Percentiles rank a stretch among this genome's conserved stretches.
phyloP scores from a whole-genome alignment of 1,139 yeast genomes.

The Protomyces inouyei region DNA sequence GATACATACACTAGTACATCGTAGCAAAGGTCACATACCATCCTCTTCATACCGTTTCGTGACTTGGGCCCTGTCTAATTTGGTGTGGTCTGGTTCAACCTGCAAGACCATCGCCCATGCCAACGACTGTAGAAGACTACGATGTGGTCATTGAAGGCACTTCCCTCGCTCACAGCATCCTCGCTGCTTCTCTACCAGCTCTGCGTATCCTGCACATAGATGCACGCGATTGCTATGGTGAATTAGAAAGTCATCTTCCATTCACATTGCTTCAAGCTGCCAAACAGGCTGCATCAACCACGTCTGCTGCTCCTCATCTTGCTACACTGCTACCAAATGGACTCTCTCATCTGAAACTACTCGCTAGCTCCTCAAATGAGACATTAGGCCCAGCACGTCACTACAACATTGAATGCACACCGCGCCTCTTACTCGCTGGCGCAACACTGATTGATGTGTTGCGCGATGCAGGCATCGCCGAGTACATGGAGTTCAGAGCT shows the following conservation, averaged over 20 bases:
- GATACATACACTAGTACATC: conserved; percentile 8
- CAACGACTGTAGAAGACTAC: conserved; percentile 41
- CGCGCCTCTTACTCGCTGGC: conserved; percentile 80
- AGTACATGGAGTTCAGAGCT: conserved; percentile 88
- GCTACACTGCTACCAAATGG: neutral
- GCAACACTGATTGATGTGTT: conserved; percentile 76
- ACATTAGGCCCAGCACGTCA: conserved; percentile 50
- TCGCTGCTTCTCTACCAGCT: conserved; percentile 54
- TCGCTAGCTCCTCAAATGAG: neutral
- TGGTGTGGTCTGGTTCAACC: too few species aligned
- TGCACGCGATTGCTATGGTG: conserved; percentile 79
- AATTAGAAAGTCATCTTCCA: conserved; percentile 75
- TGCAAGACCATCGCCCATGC: neutral
- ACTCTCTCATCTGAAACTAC: neutral
- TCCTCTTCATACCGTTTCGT: too few species aligned
- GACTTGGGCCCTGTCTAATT: too few species aligned
- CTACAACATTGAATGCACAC: conserved; percentile 85
- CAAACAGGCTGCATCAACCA: conserved; percentile 59
- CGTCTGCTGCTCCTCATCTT: neutral
- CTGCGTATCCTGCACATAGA: conserved; percentile 56
- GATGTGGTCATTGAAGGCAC: conserved; percentile 92
- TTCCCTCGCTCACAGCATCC: conserved; percentile 77
- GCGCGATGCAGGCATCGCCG: conserved; percentile 77
- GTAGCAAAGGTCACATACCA: neutral
- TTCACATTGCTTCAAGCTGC: conserved; percentile 60